These are phyloP conservation scores for Babesia ovis DNA, from an alignment of 169 alveolate genomes.

Conservation along the genomic window DNA sequence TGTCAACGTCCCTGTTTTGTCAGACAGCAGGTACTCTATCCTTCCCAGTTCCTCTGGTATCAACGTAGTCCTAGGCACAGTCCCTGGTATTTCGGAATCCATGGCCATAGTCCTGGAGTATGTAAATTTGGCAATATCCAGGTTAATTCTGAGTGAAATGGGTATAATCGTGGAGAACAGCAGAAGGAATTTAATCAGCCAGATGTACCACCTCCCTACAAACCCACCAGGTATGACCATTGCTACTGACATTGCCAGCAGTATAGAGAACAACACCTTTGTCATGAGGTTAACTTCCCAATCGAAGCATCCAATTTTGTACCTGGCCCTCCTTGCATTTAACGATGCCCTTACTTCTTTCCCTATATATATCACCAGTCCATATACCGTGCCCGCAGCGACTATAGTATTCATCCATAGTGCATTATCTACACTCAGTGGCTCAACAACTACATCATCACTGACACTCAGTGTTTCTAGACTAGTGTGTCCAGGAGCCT, in stretches of 20 bases:
- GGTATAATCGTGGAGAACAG: constrained; percentile 96
- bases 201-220: constrained; percentile 64
- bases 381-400: constrained; percentile 91
- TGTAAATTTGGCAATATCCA: constrained; percentile 94
- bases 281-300: constrained; percentile 87
- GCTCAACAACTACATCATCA: constrained; percentile 43
- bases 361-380: constrained; percentile 93
- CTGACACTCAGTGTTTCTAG: neutral
- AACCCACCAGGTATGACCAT: constrained; percentile 60
- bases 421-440: constrained; percentile 86
- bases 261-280: constrained; percentile 82
- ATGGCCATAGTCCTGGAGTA: constrained; percentile 84
- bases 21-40: constrained; percentile 92
- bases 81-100: constrained; percentile 91
- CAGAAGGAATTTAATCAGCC: constrained; percentile 86
- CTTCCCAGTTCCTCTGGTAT: constrained; percentile 96
- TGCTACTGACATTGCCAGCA: constrained; percentile 58
- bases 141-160: constrained; percentile 93
- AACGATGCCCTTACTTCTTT: constrained; percentile 83
- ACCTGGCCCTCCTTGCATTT: constrained; percentile 82
- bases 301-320: constrained; percentile 90
- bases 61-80: constrained; percentile 87
- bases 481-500: neutral
- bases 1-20: constrained; percentile 99
- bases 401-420: constrained; percentile 95